These are phyloP conservation scores for Termitomyces eurrhizus DNA, from an alignment of 768 basidiomycete genomes.

Conservation along the genomic window DNA sequence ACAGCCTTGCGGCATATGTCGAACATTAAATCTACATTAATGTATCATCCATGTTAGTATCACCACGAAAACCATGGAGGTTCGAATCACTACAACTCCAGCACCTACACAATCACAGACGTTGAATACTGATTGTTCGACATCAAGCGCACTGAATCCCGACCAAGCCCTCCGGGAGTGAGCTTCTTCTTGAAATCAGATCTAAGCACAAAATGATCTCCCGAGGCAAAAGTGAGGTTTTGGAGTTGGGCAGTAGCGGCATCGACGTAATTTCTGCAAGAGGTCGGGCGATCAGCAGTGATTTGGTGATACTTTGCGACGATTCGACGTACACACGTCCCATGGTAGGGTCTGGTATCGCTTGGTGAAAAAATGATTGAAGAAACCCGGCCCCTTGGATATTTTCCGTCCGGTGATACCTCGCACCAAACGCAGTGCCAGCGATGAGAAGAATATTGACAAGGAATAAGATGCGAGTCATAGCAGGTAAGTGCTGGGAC, in stretches of 20 bases:
- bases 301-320: not conserved
- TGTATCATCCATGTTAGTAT: not conserved
- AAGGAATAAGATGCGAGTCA: not conserved
- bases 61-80: not conserved
- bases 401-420: not conserved
- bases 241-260: slow-evolving; percentile 43
- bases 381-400: not conserved
- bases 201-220: slow-evolving; percentile 51
- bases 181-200: slow-evolving; percentile 49
- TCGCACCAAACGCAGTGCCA: not conserved
- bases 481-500: not conserved
- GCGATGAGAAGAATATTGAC: not conserved
- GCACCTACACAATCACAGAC: slow-evolving; percentile 47
- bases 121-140: slow-evolving; percentile 51
- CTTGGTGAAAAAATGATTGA: not conserved
- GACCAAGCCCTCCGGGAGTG: slow-evolving; percentile 43
- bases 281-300: not conserved
- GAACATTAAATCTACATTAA: slow-evolving; percentile 37
- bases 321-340: slow-evolving; percentile 3
- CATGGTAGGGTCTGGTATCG: slow-evolving; percentile 3
- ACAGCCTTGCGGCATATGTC: slow-evolving; percentile 61
- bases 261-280: slow-evolving; percentile 39
- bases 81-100: not conserved
- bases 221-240: slow-evolving; percentile 56
- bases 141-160: slow-evolving; percentile 54